A percentile compares a stretch with the other conserved stretches of the same genome.
phyloP scores from a whole-genome alignment of 2,329 filamentous ascomycete genomes.

The Aspergillus nomiae region DNA sequence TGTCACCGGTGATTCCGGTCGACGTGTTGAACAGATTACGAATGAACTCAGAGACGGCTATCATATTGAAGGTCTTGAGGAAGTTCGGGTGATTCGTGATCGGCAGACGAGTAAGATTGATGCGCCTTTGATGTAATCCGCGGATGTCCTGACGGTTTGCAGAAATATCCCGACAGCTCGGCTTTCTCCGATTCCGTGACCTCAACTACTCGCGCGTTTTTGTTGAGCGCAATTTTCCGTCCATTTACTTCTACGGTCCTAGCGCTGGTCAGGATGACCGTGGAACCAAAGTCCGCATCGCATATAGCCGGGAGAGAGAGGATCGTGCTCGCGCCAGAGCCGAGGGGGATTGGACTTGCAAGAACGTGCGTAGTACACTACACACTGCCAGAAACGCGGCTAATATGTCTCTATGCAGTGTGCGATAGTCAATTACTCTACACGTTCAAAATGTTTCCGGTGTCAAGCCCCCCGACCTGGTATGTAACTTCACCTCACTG shows the following conservation, averaged over 20 bases:
- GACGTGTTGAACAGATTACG: slow-evolving; percentile 54
- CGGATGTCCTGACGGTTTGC: slow-evolving; percentile 11
- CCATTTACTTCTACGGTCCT: slow-evolving; percentile 52
- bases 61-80: slow-evolving; percentile 55
- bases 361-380: slow-evolving; percentile 43
- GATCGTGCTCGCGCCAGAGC: slow-evolving; percentile 50
- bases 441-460: slow-evolving; percentile 58
- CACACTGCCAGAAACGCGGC: not conserved
- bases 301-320: slow-evolving; percentile 56
- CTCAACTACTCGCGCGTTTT: slow-evolving; percentile 55
- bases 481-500: slow-evolving; percentile 33
- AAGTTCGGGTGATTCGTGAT: slow-evolving; percentile 60
- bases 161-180: slow-evolving; percentile 59
- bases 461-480: slow-evolving; percentile 59
- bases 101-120: slow-evolving; percentile 55
- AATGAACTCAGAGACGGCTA: slow-evolving; percentile 57
- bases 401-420: slow-evolving; percentile 44
- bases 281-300: slow-evolving; percentile 52
- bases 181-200: slow-evolving; percentile 57
- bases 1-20: slow-evolving; percentile 37
- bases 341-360: slow-evolving; percentile 61
- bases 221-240: slow-evolving; percentile 54
- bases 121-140: not conserved
- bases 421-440: slow-evolving; percentile 58
- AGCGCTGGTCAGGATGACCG: slow-evolving; percentile 41